These are phyloP conservation scores for Metarhizium anisopliae DNA, from an alignment of 2,329 filamentous ascomycete species.

Conservation along the genomic window DNA sequence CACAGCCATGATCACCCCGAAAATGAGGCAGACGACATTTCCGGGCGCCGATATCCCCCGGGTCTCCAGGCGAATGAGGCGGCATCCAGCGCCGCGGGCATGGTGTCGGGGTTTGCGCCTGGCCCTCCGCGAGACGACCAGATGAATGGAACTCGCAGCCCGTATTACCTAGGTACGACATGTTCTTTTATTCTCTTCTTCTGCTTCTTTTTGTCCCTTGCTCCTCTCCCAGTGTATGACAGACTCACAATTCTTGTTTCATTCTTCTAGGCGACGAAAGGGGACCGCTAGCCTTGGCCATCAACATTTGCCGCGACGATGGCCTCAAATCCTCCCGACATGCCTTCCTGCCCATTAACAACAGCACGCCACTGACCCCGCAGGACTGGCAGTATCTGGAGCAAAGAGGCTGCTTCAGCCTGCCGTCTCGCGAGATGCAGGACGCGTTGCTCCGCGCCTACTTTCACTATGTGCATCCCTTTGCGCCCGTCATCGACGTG, in stretches of 20 bases:
- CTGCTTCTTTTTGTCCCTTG: too few relatives aligned
- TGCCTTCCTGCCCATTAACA: not conserved
- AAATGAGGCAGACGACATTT: not conserved
- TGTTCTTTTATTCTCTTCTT: not conserved
- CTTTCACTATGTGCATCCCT: constrained; percentile 17
- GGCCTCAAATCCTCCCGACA: not conserved
- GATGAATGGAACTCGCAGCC: not conserved
- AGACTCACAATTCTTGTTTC: not conserved
- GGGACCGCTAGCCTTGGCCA: not conserved
- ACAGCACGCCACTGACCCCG: not conserved
- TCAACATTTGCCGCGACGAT: not conserved
- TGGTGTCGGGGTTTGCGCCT: not conserved
- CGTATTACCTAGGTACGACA: not conserved
- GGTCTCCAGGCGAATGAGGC: not conserved
- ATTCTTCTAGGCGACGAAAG: not conserved
- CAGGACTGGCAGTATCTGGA: not conserved
- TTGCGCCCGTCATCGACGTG: constrained; percentile 15
- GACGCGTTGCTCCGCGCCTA: constrained; percentile 12
- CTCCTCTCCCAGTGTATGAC: too few relatives aligned
- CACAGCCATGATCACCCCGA: not conserved
- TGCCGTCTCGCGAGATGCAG: constrained; percentile 7
- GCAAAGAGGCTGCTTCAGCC: constrained; percentile 11
- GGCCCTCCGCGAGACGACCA: not conserved
- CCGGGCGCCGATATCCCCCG: not conserved
- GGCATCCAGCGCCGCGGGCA: not conserved